These are phyloP conservation scores for Closterium sp. DNA, from an alignment of 139 green algal species.

Conservation along the genomic window DNA sequence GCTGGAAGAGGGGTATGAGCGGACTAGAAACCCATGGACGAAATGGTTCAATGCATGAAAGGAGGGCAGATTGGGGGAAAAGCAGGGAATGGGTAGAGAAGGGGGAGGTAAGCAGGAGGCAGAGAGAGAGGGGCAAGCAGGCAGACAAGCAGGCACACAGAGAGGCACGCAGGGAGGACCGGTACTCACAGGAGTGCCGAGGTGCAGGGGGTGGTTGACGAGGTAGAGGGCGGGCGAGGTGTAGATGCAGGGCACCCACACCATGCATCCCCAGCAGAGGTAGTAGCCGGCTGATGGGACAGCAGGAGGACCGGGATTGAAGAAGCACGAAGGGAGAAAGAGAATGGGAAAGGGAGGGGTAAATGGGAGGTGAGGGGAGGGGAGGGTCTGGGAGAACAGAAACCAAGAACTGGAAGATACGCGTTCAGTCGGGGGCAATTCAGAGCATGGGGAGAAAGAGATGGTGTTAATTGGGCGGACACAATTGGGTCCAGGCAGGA, in stretches of 20 bases:
- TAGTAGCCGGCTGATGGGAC: constrained; percentile 63
- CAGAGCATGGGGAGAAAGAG: too few species aligned
- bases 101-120: not conserved
- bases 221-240: constrained; percentile 74
- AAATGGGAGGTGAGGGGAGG: not conserved
- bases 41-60: not conserved
- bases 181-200: constrained; percentile 43
- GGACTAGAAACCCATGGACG: not conserved
- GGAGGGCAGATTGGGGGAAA: not conserved
- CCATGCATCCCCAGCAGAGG: constrained; percentile 75
- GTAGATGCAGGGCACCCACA: constrained; percentile 76
- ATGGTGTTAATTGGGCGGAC: too few species aligned
- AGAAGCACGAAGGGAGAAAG: too few species aligned
- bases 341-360: not conserved
- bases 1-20: not conserved
- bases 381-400: not conserved
- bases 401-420: not conserved
- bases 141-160: not conserved
- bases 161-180: not conserved
- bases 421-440: too few species aligned
- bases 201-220: constrained; percentile 55
- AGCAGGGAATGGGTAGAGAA: not conserved
- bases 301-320: not conserved
- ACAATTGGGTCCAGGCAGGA: too few species aligned
- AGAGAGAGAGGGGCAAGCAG: not conserved